Evolutionary conservation across 2,329 filamentous ascomycete species (phyloP), one percentile per base, ranked within the genome.

Genomic region (Colletotrichum incanum): DNA sequence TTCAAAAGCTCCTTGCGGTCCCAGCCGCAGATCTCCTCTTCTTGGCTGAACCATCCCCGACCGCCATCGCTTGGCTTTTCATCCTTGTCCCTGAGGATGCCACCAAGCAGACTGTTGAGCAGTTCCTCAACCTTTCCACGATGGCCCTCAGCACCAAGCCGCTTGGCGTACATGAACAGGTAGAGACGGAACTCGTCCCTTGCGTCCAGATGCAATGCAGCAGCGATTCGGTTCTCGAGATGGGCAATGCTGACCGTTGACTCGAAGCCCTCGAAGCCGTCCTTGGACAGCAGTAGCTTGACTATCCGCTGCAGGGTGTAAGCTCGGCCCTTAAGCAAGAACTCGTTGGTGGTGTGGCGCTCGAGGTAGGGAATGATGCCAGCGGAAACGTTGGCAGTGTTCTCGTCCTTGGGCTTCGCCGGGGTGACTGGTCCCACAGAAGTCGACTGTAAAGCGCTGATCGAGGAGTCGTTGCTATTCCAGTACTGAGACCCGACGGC

Each of bases 401-500:
- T 84, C 11, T 85, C 83, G 45, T 84, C 84, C 37, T 84, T 85
- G 16, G 76, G 80, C 71, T 85, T 86, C 41, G 80, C 83, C 26
- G 86, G 85, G 11, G 85, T 82, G 50, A 86, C 86, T 2, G 90
- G 86, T 0, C 92, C 91, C 9, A 92, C 88, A 12, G 91, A 91
- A 1, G 91, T 92, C 2, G 93, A 91, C 75, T 94, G 92, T 47
- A 98, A 83, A 62, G 95, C 93, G 59, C 93, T 92, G 65, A 98
- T 91, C 0, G 95, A 95, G 1, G 94, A 95, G 78, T 98, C 96
- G 65, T 95, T 97, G 0, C 95, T 97, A 82, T 99, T 98, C 97
- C 96, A 99, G 81, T 99, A 99, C 80, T 99, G 96, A 76, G 94
- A 97, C 23, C 95, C 95, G 0, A 98, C 95, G 0, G 96, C 96